phyloP scores from a whole-genome alignment of 1,284 basidiomycete genomes.

The Trichosporon asahii region DNA sequence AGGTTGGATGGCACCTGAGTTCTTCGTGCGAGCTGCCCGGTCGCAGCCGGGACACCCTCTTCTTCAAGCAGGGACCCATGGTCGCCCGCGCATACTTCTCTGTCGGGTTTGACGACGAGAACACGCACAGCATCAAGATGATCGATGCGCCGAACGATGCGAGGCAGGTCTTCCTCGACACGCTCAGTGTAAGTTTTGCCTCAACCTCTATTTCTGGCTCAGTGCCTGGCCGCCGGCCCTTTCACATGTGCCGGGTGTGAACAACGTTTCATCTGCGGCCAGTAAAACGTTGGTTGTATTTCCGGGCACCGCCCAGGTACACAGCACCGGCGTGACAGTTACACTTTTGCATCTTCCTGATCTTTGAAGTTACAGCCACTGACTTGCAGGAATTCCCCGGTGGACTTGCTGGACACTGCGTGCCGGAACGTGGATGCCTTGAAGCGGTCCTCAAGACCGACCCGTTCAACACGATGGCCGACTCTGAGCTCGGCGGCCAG shows the following conservation, averaged over 20 bases:
- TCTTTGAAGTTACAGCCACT: neutral
- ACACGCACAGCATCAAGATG: slow-evolving; percentile 9
- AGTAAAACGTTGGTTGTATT: too few relatives aligned
- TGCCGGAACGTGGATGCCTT: neutral
- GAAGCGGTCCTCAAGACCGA: neutral
- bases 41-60: neutral
- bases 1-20: slow-evolving; percentile 11
- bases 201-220: neutral
- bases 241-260: neutral
- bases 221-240: neutral
- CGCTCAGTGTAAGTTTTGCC: neutral
- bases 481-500: neutral
- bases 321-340: neutral
- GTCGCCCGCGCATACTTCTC: neutral
- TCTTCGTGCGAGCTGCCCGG: slow-evolving; percentile 6
- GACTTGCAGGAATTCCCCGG: neutral
- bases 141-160: slow-evolving; percentile 3
- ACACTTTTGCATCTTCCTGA: too few relatives aligned
- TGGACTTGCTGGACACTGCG: neutral
- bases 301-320: too few relatives aligned
- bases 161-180: slow-evolving; percentile 7
- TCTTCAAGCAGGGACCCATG: slow-evolving; percentile 3
- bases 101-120: neutral
- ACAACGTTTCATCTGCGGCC: neutral
- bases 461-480: slow-evolving; percentile 6